phyloP scores from a whole-genome alignment of 495 filamentous ascomycete genomes.

The Penicillium psychrofluorescens region DNA sequence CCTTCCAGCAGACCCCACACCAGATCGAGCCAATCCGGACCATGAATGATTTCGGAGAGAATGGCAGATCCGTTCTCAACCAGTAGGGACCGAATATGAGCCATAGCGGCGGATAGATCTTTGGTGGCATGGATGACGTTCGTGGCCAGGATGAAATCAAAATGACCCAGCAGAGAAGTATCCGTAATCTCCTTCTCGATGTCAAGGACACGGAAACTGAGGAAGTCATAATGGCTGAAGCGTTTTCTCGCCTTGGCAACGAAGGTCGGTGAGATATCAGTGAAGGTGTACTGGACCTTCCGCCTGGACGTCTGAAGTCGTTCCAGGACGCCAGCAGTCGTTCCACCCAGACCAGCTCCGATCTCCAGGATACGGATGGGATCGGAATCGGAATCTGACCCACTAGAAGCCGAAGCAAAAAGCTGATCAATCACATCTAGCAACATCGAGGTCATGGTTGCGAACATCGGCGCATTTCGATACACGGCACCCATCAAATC shows the following conservation, averaged over 20 bases:
- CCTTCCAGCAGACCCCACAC: constrained; percentile 44
- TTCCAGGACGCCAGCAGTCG: constrained; percentile 26
- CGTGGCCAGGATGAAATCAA: constrained; percentile 42
- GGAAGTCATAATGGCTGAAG: constrained; percentile 35
- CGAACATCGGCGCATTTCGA: constrained; percentile 1
- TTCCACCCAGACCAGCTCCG: constrained; percentile 34
- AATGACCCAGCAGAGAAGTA: constrained; percentile 24
- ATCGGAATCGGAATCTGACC: not conserved
- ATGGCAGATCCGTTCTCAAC: too few species aligned
- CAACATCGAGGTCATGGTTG: too few species aligned
- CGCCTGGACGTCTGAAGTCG: constrained; percentile 25
- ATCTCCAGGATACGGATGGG: constrained; percentile 25
- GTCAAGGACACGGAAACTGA: constrained; percentile 36
- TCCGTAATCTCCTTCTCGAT: constrained; percentile 32
- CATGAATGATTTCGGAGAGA: too few species aligned
- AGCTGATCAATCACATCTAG: too few species aligned
- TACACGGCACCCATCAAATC: constrained; percentile 40
- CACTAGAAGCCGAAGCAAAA: too few species aligned
- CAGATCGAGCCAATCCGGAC: constrained; percentile 26
- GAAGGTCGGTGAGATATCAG: constrained; percentile 38
- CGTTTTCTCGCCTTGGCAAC: constrained; percentile 30
- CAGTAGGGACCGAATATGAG: too few species aligned
- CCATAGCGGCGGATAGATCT: constrained; percentile 6
- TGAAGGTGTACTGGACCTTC: constrained; percentile 43
- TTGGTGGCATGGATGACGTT: constrained; percentile 46